A percentile compares a stretch with the other conserved stretches of the same genome.
These are phyloP conservation scores for Cryptosporidium sp. DNA, from an alignment of 169 alveolate genomes.

Conservation along the genomic window DNA sequence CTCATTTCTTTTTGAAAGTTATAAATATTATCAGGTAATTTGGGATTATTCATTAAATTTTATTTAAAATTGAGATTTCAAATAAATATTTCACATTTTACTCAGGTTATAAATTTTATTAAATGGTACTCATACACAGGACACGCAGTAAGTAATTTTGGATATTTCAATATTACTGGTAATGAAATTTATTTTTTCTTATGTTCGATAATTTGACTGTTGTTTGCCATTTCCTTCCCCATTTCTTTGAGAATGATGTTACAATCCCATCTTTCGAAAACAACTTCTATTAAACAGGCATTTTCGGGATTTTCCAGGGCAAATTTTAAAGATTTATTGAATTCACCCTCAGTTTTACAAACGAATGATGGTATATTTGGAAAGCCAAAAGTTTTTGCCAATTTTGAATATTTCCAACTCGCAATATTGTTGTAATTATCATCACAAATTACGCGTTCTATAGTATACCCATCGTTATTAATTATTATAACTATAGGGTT, in stretches of 20 bases:
- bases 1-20: neutral
- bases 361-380: slow-evolving; percentile 41
- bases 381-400: slow-evolving; percentile 69
- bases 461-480: slow-evolving; percentile 80
- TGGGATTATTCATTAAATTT: neutral
- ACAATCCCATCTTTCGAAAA: slow-evolving; percentile 77
- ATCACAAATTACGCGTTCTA: slow-evolving; percentile 78
- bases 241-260: slow-evolving; percentile 65
- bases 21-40: neutral
- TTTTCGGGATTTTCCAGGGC: slow-evolving; percentile 59
- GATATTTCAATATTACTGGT: neutral
- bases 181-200: neutral
- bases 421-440: slow-evolving; percentile 78
- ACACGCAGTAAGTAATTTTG: neutral
- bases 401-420: slow-evolving; percentile 75
- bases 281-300: slow-evolving; percentile 75
- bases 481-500: slow-evolving; percentile 76
- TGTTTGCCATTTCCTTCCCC: slow-evolving; percentile 77
- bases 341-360: slow-evolving; percentile 76
- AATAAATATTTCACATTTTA: neutral
- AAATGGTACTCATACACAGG: neutral
- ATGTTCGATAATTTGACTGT: slow-evolving; percentile 38
- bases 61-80: neutral
- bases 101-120: neutral
- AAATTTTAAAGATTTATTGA: slow-evolving; percentile 29